phyloP scores from a whole-genome alignment of 2,329 filamentous ascomycete species.

The Phialemoniopsis sp. region DNA sequence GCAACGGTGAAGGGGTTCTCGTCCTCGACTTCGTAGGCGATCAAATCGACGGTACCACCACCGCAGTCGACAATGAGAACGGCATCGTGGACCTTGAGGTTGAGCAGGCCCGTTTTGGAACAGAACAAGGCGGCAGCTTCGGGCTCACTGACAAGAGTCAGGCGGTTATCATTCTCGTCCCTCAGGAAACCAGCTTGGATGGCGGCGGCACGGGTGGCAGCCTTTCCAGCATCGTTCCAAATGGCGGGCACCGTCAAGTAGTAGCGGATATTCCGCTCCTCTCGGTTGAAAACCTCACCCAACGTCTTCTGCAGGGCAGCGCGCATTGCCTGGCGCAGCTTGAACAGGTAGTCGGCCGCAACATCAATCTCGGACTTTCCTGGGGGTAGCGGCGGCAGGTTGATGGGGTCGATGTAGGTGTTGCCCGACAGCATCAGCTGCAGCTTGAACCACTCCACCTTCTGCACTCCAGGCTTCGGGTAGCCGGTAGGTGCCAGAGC shows the following conservation, averaged over 20 bases:
- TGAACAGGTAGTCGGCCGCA: conserved; percentile 98
- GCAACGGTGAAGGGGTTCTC: conserved; percentile 96
- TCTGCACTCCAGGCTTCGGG: conserved; percentile 95
- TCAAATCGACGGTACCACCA: conserved; percentile 97
- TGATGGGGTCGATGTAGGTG: conserved; percentile 98
- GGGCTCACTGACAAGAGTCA: conserved; percentile 93
- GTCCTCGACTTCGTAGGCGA: conserved; percentile 97
- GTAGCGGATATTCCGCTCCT: conserved; percentile 96
- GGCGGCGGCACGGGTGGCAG: conserved; percentile 89
- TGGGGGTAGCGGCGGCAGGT: conserved; percentile 91
- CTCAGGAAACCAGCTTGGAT: conserved; percentile 96
- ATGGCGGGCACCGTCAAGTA: conserved; percentile 98
- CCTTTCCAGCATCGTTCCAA: conserved; percentile 98
- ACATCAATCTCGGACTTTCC: conserved; percentile 99
- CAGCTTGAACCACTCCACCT: conserved; percentile 99
- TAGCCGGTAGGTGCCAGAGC: conserved; percentile 95
- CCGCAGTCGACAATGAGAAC: conserved; percentile 97
- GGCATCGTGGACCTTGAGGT: conserved; percentile 98
- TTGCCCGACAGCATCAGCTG: conserved; percentile 98
- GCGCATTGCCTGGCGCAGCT: conserved; percentile 94
- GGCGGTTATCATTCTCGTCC: conserved; percentile 94
- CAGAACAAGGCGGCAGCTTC: conserved; percentile 98
- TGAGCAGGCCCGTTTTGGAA: conserved; percentile 91
- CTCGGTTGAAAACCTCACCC: conserved; percentile 94
- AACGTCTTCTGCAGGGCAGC: conserved; percentile 93